phyloP scores from a whole-genome alignment of 805 yeast species.

The Saturnispora besseyi region DNA sequence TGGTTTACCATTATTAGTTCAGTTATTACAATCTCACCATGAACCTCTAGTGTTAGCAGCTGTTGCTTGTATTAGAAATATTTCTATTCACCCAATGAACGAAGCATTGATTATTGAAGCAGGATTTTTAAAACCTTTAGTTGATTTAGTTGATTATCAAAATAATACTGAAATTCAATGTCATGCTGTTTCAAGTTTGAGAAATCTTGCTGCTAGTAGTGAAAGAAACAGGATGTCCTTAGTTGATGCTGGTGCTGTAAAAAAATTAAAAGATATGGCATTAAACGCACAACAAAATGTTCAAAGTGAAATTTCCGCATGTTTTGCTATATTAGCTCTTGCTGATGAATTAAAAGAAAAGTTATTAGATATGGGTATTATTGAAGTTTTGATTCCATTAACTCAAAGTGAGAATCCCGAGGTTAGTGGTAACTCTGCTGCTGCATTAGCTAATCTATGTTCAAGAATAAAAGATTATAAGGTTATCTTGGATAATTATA shows the following conservation, averaged over 20 bases:
- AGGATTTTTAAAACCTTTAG: conserved; percentile 89
- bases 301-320: conserved; percentile 93
- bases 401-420: conserved; percentile 84
- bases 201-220: conserved; percentile 92
- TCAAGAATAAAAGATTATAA: conserved; percentile 82
- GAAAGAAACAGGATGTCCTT: conserved; percentile 89
- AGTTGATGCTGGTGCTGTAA: conserved; percentile 91
- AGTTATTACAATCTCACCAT: conserved; percentile 77
- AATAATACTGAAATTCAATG: conserved; percentile 96
- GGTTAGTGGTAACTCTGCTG: conserved; percentile 97
- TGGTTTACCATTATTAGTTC: conserved; percentile 90
- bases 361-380: conserved; percentile 71
- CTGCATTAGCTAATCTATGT: conserved; percentile 92
- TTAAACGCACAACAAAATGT: conserved; percentile 81
- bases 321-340: conserved; percentile 91
- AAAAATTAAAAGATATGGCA: conserved; percentile 82
- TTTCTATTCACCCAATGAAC: conserved; percentile 92
- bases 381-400: conserved; percentile 84
- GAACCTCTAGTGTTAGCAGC: conserved; percentile 92
- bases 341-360: conserved; percentile 90
- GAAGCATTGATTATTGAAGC: conserved; percentile 95
- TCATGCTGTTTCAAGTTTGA: conserved; percentile 91
- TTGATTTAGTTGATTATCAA: conserved; percentile 68
- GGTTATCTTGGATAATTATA: conserved; percentile 75
- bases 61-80: conserved; percentile 96